These are phyloP conservation scores for Fusarium napiforme DNA, from an alignment of 2,329 filamentous ascomycete genomes.

Conservation along the genomic window DNA sequence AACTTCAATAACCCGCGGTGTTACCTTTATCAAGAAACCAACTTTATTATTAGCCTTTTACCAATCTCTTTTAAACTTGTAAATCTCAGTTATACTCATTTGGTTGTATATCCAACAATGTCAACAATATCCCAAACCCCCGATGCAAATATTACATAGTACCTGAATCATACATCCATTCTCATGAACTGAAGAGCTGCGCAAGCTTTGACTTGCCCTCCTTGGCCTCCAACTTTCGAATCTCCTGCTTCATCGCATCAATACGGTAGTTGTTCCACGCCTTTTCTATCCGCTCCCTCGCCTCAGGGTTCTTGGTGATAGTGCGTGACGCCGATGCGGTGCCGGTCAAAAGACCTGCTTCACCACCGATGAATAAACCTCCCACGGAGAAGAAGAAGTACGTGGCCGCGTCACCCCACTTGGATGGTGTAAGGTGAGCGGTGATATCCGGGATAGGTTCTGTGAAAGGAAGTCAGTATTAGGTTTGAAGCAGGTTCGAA, in stretches of 20 bases:
- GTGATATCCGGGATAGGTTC: conserved; percentile 4
- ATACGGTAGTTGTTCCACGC: conserved; percentile 4
- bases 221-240: not conserved
- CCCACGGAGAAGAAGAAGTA: conserved; percentile 3
- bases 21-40: accelerated
- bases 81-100: not conserved
- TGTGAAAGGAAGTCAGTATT: not conserved
- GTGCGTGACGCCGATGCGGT: not conserved
- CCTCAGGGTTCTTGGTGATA: not conserved
- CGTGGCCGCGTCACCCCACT: not conserved
- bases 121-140: accelerated
- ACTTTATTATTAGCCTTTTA: accelerated
- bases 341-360: not conserved
- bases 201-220: not conserved
- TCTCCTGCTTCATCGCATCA: conserved; percentile 5
- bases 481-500: too few species aligned
- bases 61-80: accelerated
- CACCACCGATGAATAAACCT: not conserved
- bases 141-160: not conserved
- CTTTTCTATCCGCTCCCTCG: not conserved
- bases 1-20: accelerated
- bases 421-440: not conserved
- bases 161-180: not conserved
- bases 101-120: too few species aligned
- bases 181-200: not conserved